phyloP scores from a whole-genome alignment of 805 yeast genomes.

The Sugiyamaella marilandica region DNA sequence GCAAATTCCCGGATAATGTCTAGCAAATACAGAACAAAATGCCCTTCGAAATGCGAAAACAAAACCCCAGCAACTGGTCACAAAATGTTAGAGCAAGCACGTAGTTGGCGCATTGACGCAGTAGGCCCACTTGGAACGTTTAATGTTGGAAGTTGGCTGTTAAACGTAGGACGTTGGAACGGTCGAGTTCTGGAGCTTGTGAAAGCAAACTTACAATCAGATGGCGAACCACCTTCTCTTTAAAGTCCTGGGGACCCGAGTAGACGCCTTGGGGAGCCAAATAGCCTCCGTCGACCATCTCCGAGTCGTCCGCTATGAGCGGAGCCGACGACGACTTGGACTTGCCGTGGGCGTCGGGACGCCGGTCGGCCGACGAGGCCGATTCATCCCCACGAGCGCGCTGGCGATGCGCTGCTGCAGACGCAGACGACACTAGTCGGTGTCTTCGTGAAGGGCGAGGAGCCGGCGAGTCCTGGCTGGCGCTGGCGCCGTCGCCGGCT shows the following conservation, averaged over 20 bases:
- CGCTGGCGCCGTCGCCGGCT: not conserved
- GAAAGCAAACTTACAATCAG: constrained; percentile 47
- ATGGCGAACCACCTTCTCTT: constrained; percentile 64
- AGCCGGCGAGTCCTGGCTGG: not conserved
- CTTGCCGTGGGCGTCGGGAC: not conserved
- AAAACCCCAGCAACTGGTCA: too few relatives aligned
- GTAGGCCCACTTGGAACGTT: too few relatives aligned
- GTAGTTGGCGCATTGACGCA: too few relatives aligned
- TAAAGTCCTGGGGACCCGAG: constrained; percentile 67
- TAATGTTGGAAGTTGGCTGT: too few relatives aligned
- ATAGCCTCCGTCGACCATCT: constrained; percentile 89
- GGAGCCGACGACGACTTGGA: constrained; percentile 1
- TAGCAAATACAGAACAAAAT: too few relatives aligned
- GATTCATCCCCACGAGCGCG: not conserved
- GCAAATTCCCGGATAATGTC: too few relatives aligned
- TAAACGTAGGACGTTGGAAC: too few relatives aligned
- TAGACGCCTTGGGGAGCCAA: constrained; percentile 90
- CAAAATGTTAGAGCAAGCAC: too few relatives aligned
- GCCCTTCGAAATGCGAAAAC: too few relatives aligned
- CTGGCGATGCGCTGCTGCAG: not conserved
- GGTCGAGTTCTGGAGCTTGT: too few relatives aligned
- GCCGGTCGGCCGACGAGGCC: not conserved
- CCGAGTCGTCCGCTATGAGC: constrained; percentile 35
- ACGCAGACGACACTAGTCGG: not conserved
- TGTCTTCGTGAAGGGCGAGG: not conserved